Conservation (phyloP, 495 filamentous ascomycete species). For the Penicillium pulvis region DNA sequence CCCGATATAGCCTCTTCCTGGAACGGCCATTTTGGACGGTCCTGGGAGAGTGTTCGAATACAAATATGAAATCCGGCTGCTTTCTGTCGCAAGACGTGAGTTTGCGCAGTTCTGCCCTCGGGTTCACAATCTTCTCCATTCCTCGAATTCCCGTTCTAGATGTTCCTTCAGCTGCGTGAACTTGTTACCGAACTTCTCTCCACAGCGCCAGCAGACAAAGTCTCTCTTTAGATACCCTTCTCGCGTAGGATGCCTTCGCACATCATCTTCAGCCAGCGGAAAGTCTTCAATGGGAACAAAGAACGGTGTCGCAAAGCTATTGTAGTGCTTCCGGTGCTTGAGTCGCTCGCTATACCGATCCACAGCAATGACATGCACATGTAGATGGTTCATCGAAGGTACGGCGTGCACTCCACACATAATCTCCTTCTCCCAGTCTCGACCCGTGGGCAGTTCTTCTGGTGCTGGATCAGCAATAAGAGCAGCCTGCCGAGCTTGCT, state of each 20-base stretch:
- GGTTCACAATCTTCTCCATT: conserved; percentile 71
- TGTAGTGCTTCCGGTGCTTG: conserved; percentile 88
- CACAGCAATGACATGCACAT: conserved; percentile 80
- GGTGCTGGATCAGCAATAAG: conserved; percentile 47
- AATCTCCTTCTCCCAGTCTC: conserved; percentile 80
- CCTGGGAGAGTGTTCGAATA: conserved; percentile 10
- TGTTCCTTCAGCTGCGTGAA: conserved; percentile 79
- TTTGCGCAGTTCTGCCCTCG: conserved; percentile 8
- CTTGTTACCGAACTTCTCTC: conserved; percentile 66
- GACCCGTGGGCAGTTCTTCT: conserved; percentile 62
- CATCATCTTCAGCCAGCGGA: conserved; percentile 66
- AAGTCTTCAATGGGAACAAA: conserved; percentile 81
- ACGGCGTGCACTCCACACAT: conserved; percentile 78
- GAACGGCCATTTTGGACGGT: conserved; percentile 9
- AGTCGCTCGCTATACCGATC: conserved; percentile 72
- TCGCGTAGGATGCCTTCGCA: conserved; percentile 53
- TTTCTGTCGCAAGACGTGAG: conserved; percentile 13
- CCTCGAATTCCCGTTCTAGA: conserved; percentile 76
- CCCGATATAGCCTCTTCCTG: conserved; percentile 7
- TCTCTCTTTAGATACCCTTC: conserved; percentile 62
- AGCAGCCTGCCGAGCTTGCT: conserved; percentile 57
- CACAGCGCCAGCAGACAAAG: conserved; percentile 86
- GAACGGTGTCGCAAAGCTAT: conserved; percentile 87
- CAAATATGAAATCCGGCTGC: conserved; percentile 16
- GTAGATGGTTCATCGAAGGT: conserved; percentile 91